Evolutionary conservation across 257 asterid species (phyloP), one percentile per base, ranked within the genome.

Genomic region (Solanum rostratum): DNA sequence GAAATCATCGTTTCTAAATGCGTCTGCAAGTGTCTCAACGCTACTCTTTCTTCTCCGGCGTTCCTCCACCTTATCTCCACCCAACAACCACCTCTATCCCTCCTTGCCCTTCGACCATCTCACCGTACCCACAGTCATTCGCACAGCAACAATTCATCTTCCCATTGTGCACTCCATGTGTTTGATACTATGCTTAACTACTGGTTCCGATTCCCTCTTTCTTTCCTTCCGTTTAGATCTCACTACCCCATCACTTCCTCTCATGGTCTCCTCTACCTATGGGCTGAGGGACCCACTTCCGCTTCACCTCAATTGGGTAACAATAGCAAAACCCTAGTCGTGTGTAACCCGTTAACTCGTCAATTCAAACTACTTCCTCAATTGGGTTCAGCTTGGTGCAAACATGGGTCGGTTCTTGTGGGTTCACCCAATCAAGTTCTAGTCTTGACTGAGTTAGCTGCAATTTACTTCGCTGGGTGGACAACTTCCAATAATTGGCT

Each of bases 381-480:
- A 91, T 93, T 96, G 81, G 99, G 99, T 83, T 94, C 98, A 0
- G 99, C 99, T 53, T 96, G 99, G 99, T 96, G 97, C 19, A 96
- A 97, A 87, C 98, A 96, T 55, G 99, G 98, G 82, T 93, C 98
- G 3, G 99, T 96, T 62, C 46, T 96, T 20, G 93, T 94, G 7
- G 99, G 99, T 33, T 92, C 96, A 16, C 89, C 88, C 0, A 87
- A 85, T 78, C 89, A 88, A 19, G 97, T 96, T 29, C 86, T 96
- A 7, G 95, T 96, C 20, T 94, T 96, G 84, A 96, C 98, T 14
- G 99, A 96, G 87, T 91, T 96, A 19, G 98, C 99, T 81, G 89
- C 95, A 9, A 84, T 96, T 24, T 96, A 96, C 70, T 96, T 91
- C 3, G 89, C 97, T 0, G 87, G 85, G 10, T 65, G 92, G 22